Evolutionary conservation across 352 stramenopile species (phyloP), one percentile per base, ranked within the genome.

Genomic region (Globisporangium recalcitrans): DNA sequence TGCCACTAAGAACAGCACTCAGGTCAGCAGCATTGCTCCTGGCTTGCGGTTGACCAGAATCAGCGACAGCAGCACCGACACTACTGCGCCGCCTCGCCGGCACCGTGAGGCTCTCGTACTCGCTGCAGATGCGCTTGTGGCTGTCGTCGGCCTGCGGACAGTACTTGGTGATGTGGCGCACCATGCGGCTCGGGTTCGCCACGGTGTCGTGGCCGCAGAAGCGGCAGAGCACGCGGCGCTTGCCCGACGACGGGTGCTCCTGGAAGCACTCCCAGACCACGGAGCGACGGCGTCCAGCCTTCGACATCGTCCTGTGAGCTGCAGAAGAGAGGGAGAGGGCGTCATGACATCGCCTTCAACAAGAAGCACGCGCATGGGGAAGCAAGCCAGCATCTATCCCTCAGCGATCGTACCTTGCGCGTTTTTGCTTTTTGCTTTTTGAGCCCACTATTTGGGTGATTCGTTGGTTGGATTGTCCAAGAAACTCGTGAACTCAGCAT

Each of bases 131-230:
- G 48, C 65, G 58, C 62, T 78, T 78, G 66, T 82, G 73, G 10
- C 65, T 29, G 42, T 78, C 73, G 66, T 78, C 73, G 11, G 67
- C 73, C 48, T 65, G 60, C 7, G 73, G 73, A 63, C 73, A 78
- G 57, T 71, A 62, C 59, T 70, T 71, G 53, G 76, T 52, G 63
- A 82, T 78, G 62, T 82, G 73, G 34, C 73, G 71, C 63, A 78
- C 73, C 73, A 82, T 82, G 38, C 73, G 70, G 31, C 64, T 65
- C 10, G 73, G 73, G 42, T 78, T 78, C 31, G 73, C 73, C 31
- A 82, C 73, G 26, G 71, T 70, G 60, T 82, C 73, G 53, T 77
- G 73, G 16, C 70, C 62, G 46, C 73, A 82, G 60, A 82, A 77
- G 52, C 71, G 73, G 54, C 73, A 82, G n/a, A 82, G 58, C 68